Base-by-base conservation (phyloP, 306 rosid species). In the Cicer pinnatifidum region DNA sequence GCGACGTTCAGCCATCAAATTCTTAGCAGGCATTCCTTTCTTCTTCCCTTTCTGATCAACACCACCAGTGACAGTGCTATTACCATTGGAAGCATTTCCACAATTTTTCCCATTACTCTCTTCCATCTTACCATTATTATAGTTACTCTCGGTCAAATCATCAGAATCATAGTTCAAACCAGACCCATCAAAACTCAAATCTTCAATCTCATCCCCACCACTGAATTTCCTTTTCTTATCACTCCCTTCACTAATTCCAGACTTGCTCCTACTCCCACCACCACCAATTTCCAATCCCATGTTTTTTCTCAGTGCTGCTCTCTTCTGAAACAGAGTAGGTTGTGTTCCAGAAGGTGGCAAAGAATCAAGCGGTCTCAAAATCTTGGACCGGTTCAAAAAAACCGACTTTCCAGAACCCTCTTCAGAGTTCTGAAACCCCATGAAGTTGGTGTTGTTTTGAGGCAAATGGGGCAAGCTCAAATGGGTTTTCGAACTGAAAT, bases 1-100 rank as follows among this genome's bases (percentile, higher is more conserved):
- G 40, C 97, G 95, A 59, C 99, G 85, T 75, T 94, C 99, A 0
- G 99, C 99, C 99, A 94, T 94, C 82, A 94, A 84, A 81, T 91
- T 94, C 87, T 94, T 94, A 3, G 98, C 98, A 17, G 98, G 99
- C 81, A 89, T 69, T 54, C 97, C 96, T 69, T 89, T 91, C 84
- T 89, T 94, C 93, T 94, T 91, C 74, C 95, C 99, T 80, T 88
- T 94, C 23, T 80, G 89, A 75, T 83, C 91, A 61, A 80, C 85
- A 23, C 78, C 82, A 48, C 54, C 54, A 2, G 88, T 85, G 1
- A 81, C 77, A 1, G 81, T 82, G 20, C 89, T 86, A n/a, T 85
- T 89, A 1, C 76, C 96, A 76, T 89, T 87, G 35, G 90, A 87
- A 65, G 81, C 82, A 51, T 58, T 85, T 38, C 89, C 92, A 50